Base-by-base conservation (phyloP, 1,284 basidiomycete species). In the Hortiboletus rubellus region DNA sequence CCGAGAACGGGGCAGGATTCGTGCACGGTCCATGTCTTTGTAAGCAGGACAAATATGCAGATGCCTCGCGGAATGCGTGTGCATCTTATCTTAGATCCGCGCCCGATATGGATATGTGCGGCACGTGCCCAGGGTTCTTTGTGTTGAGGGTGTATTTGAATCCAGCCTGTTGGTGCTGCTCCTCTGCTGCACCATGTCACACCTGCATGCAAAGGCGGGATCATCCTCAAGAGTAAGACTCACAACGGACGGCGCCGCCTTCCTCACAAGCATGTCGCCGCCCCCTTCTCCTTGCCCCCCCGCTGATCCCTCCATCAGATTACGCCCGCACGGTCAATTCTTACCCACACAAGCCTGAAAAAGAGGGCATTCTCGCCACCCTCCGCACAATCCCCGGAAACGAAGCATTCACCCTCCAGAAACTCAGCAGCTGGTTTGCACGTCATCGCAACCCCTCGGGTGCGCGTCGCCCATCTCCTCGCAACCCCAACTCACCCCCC, bases 21-120 rank as follows among this genome's bases (percentile, higher is more conserved):
- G 69, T 52, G 64, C 71, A 62, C 71, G 71, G 50, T 58, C 70
- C 46, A 24, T 45, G 46, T 67, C 72, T 54, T 52, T 74, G 55
- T 70, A 67, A 66, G 66, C 53, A 36, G 40, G 4, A 38, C 59
- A 42, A 50, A 57, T 61, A 58, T 51, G 63, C 48, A 63, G 55
- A 58, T 61, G 34, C 66, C 52, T 37, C 12, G 46, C 38, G 55
- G 61, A 60, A 54, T 61, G 60, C 36, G 37, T 63, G 22, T 58
- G 46, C 18, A 57, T 62, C 60, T 65, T 65, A 65, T 67, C 63
- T 55, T 6, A 55, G 66, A 66, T 69, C 49, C 27, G 27, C 22
- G 24, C 64, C 51, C 51, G 65, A 66, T 68, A 54, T 61, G 42
- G 57, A 41, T 12, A 49, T 55, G 15, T 47, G 8, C 5, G 7